These are phyloP conservation scores for Penicillium paxilli DNA, from an alignment of 495 filamentous ascomycete species.

Conservation along the genomic window DNA sequence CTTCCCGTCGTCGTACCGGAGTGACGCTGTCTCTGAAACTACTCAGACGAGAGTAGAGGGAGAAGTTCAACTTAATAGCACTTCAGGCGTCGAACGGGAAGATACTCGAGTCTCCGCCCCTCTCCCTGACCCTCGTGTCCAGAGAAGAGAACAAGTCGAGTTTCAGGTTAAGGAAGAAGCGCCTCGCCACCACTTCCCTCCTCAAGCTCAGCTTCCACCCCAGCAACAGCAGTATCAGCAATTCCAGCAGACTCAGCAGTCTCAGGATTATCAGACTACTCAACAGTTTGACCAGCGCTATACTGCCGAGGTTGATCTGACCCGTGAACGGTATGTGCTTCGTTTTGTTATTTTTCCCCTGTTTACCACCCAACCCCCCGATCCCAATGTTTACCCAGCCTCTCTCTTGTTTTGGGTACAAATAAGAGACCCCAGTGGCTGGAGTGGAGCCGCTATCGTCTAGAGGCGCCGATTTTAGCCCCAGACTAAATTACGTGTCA, in stretches of 20 bases:
- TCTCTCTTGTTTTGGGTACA: conserved; percentile 6
- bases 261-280: not conserved
- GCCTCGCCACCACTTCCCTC: conserved; percentile 29
- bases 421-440: not conserved
- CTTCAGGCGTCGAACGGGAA: conserved; percentile 89
- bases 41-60: conserved; percentile 83
- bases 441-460: conserved; percentile 22
- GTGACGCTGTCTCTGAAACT: conserved; percentile 80
- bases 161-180: conserved; percentile 68
- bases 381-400: conserved; percentile 4
- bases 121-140: conserved; percentile 64
- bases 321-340: conserved; percentile 54
- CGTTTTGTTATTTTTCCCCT: too few species aligned
- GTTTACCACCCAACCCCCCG: too few species aligned
- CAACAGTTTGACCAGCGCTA: conserved; percentile 16
- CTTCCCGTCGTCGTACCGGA: conserved; percentile 98
- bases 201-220: conserved; percentile 6
- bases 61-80: conserved; percentile 78
- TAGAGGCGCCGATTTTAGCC: conserved; percentile 34
- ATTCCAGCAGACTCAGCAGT: not conserved
- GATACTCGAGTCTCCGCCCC: conserved; percentile 71
- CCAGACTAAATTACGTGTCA: conserved; percentile 42
- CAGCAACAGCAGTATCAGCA: not conserved
- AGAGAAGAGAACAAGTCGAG: conserved; percentile 80
- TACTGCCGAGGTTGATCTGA: conserved; percentile 53